Evolutionary conservation across 345 rosid species (phyloP), one percentile per base, ranked within the genome.

Genomic region (Melastoma malabathricum): DNA sequence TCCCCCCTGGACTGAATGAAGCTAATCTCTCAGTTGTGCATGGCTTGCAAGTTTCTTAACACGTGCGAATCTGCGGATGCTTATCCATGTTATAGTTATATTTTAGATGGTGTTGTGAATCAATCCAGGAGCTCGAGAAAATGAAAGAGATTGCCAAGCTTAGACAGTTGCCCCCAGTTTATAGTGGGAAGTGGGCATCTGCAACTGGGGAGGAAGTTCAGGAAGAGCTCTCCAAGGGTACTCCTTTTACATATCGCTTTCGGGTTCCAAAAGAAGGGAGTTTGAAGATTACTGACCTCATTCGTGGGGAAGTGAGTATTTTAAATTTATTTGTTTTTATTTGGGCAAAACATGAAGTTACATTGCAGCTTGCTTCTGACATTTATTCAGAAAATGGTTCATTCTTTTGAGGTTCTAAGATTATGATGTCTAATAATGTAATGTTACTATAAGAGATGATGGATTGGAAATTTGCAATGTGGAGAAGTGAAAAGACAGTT

Each of bases 161-260:
- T 44, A 78, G 75, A 67, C 70, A 86, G 13, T 61, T 84, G 68
- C 94, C 98, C 69, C 96, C 96, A 0, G 85, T 86, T 1, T 90
- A 90, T 58, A 62, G 74, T 0, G 98, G 96, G n/a, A 84, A 75
- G 65, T 90, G 98, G 98, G 86, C 96, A 39, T 71, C 72, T 46
- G 89, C 92, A 52, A 56, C 78, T 7, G 76, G 74, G 68, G 78
- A 65, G 57, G 81, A 90, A 65, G 71, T 78, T 31, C 72, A 80
- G 56, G 79, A 80, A 64, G 94, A 86, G 83, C 73, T 84, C 56
- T 79, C 71, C 15, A 86, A 75, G 69, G 96, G 86, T 57, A 90
- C 82, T 16, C 83, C 89, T 10, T 79, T 66, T 65, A 90, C 92
- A 34, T 86, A 78, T 61, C 75, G 98, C 12, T 89, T 89, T 49